These are phyloP conservation scores for Globisporangium paddicum DNA, from an alignment of 352 stramenopile species.

Conservation along the genomic window DNA sequence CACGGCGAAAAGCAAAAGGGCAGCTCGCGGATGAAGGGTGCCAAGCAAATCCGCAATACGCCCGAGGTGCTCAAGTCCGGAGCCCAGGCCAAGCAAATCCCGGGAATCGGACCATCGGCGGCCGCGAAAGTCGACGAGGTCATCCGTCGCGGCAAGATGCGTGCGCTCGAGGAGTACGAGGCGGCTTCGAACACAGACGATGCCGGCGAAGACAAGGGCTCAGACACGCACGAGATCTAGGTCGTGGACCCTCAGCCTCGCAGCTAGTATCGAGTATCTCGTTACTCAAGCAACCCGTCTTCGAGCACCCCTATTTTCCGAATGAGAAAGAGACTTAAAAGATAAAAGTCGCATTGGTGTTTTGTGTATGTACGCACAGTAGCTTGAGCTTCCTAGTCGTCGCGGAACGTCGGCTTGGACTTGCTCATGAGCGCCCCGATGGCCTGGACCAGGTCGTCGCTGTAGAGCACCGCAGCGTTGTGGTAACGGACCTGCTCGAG, in stretches of 20 bases:
- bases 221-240: not conserved
- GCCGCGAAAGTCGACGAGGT: conserved; percentile 38
- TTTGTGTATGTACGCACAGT: too few species aligned
- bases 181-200: not conserved
- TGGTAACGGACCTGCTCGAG: conserved; percentile 82
- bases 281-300: conserved; percentile 12
- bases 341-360: too few species aligned
- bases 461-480: conserved; percentile 77
- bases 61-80: conserved; percentile 25
- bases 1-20: conserved; percentile 32
- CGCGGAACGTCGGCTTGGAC: too few species aligned
- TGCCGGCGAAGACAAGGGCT: conserved; percentile 1
- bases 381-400: too few species aligned
- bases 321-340: too few species aligned
- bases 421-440: too few species aligned
- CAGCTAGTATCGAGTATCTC: not conserved
- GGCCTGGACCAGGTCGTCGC: too few species aligned
- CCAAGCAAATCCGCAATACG: conserved; percentile 32
- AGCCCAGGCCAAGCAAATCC: conserved; percentile 17
- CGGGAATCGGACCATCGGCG: conserved; percentile 25
- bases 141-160: conserved; percentile 28
- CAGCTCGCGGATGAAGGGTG: conserved; percentile 33
- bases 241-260: not conserved
- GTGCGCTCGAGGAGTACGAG: conserved; percentile 19
- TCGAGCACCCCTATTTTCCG: too few species aligned